These are phyloP conservation scores for Domatiomyces globalis DNA, from an alignment of 2,329 filamentous ascomycete genomes.

Conservation along the genomic window DNA sequence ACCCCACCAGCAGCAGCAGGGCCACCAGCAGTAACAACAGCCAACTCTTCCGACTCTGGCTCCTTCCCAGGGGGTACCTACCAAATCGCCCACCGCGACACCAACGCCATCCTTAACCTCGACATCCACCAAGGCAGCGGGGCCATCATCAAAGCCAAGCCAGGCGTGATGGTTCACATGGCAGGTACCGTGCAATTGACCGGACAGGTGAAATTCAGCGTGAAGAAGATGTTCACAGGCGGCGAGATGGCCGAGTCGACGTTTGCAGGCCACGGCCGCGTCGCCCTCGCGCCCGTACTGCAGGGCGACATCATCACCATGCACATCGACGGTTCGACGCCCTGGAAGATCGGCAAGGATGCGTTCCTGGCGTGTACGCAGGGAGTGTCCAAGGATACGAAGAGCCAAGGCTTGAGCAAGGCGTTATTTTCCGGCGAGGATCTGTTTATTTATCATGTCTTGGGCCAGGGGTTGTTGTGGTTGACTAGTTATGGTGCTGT, in stretches of 20 bases:
- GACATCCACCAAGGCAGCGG: constrained; percentile 2
- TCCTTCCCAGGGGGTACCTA: constrained; percentile 5
- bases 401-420: constrained; percentile 12
- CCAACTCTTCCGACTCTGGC: background rate
- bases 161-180: constrained; percentile 14
- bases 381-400: constrained; percentile 7
- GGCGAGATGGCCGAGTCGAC: constrained; percentile 8
- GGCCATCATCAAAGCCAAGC: constrained; percentile 7
- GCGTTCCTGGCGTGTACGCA: constrained; percentile 9
- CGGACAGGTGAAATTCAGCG: constrained; percentile 12
- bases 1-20: background rate
- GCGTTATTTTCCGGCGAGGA: constrained; percentile 14
- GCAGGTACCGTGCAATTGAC: constrained; percentile 6
- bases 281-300: constrained; percentile 8
- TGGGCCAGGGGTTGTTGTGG: constrained; percentile 10
- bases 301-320: constrained; percentile 10
- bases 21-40: background rate
- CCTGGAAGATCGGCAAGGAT: constrained; percentile 11
- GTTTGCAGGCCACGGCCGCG: constrained; percentile 7
- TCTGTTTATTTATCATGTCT: constrained; percentile 11
- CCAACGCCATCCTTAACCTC: constrained; percentile 9
- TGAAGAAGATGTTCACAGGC: constrained; percentile 13
- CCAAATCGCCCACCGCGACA: constrained; percentile 11
- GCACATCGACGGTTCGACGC: constrained; percentile 5
- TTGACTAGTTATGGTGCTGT: constrained; percentile 9